phyloP scores from a whole-genome alignment of 2,329 filamentous ascomycete genomes.

The Teratosphaeria pseudoeucalypti region DNA sequence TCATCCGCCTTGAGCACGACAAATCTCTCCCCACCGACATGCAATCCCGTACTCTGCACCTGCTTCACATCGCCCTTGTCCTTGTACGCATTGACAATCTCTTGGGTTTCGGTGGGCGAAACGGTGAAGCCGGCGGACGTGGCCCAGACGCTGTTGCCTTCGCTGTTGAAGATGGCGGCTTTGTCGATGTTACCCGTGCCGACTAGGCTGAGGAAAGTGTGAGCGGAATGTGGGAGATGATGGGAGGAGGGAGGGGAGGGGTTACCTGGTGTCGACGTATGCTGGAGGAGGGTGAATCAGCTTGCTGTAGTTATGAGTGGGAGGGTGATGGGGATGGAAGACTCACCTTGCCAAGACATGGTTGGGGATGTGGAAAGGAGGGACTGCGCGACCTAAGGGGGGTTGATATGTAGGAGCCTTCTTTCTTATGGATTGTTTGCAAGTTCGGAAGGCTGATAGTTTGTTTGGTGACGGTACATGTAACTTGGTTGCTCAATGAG shows the following conservation, averaged over 20 bases:
- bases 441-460: neutral
- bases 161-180: slow-evolving; percentile 71
- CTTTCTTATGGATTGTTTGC: neutral
- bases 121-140: slow-evolving; percentile 61
- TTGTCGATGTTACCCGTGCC: slow-evolving; percentile 70
- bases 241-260: slow-evolving; percentile 4
- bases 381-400: neutral
- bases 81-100: slow-evolving; percentile 42
- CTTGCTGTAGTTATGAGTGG: neutral
- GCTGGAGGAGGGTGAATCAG: slow-evolving; percentile 29
- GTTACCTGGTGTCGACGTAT: slow-evolving; percentile 54
- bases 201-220: slow-evolving; percentile 54
- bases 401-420: neutral
- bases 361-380: slow-evolving; percentile 16
- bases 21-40: slow-evolving; percentile 67
- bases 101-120: slow-evolving; percentile 47
- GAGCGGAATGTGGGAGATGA: slow-evolving; percentile 7
- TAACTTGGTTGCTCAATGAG: neutral
- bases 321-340: slow-evolving; percentile 3
- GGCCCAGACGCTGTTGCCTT: slow-evolving; percentile 75
- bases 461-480: neutral
- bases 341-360: slow-evolving; percentile 68
- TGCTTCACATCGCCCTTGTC: slow-evolving; percentile 51
- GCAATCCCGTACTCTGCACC: slow-evolving; percentile 61
- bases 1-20: slow-evolving; percentile 67